Percentiles rank a stretch among this genome's conserved stretches.
phyloP scores from a whole-genome alignment of 2,329 filamentous ascomycete genomes.

The Microcyclospora pomicola region DNA sequence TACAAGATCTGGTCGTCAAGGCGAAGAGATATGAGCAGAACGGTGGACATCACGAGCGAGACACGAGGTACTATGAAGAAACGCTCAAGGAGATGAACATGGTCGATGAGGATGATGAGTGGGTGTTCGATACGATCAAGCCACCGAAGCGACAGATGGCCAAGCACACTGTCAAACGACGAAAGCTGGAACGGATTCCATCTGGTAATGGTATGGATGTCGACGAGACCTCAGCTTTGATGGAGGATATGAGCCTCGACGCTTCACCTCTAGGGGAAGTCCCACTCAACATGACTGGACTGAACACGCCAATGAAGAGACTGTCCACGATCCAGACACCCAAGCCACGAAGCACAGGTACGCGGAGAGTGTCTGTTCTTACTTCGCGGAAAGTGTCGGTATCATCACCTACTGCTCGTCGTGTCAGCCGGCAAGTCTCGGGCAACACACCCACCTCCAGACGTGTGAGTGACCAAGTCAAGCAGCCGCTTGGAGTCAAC shows the following conservation, averaged over 20 bases:
- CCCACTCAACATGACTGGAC: conserved; percentile 9
- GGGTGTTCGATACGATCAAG: conserved; percentile 92
- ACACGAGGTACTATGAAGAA: conserved; percentile 82
- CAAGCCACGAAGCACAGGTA: conserved; percentile 17
- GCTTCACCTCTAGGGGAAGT: conserved; percentile 28
- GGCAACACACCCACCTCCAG: conserved; percentile 30
- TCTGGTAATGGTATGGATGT: conserved; percentile 24
- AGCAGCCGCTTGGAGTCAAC: conserved; percentile 73
- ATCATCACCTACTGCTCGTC: conserved; percentile 21
- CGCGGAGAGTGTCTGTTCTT: conserved; percentile 25
- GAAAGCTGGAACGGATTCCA: conserved; percentile 34
- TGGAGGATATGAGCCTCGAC: conserved; percentile 30
- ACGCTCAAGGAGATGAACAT: conserved; percentile 44
- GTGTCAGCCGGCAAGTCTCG: conserved; percentile 20
- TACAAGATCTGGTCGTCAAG: conserved; percentile 76
- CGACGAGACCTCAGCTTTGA: conserved; percentile 24
- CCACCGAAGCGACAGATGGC: conserved; percentile 39
- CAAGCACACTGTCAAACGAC: conserved; percentile 38
- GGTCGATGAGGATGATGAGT: conserved; percentile 63
- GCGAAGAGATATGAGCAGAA: conserved; percentile 66
- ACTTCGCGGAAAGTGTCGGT: conserved; percentile 24
- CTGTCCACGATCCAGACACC: conserved; percentile 25
- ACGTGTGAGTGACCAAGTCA: conserved; percentile 30
- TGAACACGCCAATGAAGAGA: conserved; percentile 12
- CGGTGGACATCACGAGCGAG: conserved; percentile 20